These are phyloP conservation scores for Prototheca stagnorum DNA, from an alignment of 163 green algal genomes.

Conservation along the genomic window DNA sequence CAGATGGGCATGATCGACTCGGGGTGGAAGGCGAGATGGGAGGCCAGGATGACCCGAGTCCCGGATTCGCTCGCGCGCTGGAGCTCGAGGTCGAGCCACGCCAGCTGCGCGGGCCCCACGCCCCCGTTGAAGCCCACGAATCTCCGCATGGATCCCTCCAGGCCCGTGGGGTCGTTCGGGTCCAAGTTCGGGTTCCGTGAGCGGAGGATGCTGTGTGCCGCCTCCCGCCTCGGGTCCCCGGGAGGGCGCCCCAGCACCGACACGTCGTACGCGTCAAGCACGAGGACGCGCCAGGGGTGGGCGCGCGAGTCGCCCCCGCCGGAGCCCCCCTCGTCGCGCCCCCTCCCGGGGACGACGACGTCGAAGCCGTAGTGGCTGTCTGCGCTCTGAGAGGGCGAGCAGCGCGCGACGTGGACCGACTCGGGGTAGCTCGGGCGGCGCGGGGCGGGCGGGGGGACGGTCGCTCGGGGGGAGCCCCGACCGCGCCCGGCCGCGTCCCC, in stretches of 20 bases:
- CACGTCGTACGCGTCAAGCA: conserved; percentile 60
- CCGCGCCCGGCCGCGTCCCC: too few relatives aligned
- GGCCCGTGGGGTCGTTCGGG: conserved; percentile 41
- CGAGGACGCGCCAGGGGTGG: conserved; percentile 34
- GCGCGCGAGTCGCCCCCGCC: too few relatives aligned
- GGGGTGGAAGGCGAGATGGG: conserved; percentile 51
- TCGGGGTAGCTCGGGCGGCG: too few relatives aligned
- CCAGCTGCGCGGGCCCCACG: conserved; percentile 31
- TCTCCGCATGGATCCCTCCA: conserved; percentile 17
- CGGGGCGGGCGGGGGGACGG: too few relatives aligned
- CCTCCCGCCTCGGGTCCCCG: conserved; percentile 33
- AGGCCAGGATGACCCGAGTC: conserved; percentile 39
- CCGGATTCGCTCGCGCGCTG: conserved; percentile 3
- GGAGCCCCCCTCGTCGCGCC: too few relatives aligned
- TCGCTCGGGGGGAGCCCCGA: too few relatives aligned
- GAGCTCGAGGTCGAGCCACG: conserved; percentile 46
- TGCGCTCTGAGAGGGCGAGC: too few relatives aligned
- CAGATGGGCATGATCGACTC: conserved; percentile 31
- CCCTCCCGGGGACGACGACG: too few relatives aligned
- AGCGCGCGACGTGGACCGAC: too few relatives aligned
- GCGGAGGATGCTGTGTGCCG: conserved; percentile 31
- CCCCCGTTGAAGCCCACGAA: conserved; percentile 67
- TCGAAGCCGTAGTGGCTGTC: too few relatives aligned
- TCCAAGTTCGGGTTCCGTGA: conserved; percentile 50
- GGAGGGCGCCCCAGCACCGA: conserved; percentile 44